A percentile compares a stretch with the other conserved stretches of the same genome.
Evolutionary conservation across 306 rosid species (phyloP).

Genomic region (Inga leiocalycina): DNA sequence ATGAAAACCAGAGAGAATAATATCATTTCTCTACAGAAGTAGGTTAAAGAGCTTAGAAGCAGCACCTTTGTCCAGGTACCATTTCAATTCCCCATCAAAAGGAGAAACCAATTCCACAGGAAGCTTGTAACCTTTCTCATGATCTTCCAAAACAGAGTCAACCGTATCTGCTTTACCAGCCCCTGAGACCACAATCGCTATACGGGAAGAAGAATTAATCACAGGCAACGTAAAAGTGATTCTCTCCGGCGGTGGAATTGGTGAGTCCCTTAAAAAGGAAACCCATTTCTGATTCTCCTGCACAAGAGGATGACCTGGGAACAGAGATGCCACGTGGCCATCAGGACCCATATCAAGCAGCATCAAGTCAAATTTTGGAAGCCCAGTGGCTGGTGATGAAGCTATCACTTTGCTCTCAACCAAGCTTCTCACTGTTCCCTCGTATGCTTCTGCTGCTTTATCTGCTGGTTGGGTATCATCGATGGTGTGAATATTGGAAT

Average conservation of each 20-base stretch:
- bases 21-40: background rate
- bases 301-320: conserved; percentile 57
- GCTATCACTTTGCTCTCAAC: conserved; percentile 41
- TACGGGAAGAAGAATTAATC: conserved; percentile 56
- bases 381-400: conserved; percentile 42
- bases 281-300: conserved; percentile 66
- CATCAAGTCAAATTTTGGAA: conserved; percentile 71
- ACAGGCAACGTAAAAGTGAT: conserved; percentile 66
- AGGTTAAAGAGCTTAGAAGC: conserved; percentile 60
- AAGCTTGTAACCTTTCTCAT: conserved; percentile 37
- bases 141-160: conserved; percentile 45
- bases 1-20: background rate
- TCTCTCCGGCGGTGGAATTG: conserved; percentile 69
- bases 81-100: conserved; percentile 49
- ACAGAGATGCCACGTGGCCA: conserved; percentile 72
- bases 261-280: conserved; percentile 54
- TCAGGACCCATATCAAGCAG: conserved; percentile 76
- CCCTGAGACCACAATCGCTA: conserved; percentile 61
- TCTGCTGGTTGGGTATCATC: conserved; percentile 57
- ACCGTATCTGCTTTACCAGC: conserved; percentile 53
- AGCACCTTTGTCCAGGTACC: conserved; percentile 74
- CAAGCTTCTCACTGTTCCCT: conserved; percentile 48
- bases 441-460: conserved; percentile 68
- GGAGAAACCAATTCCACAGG: conserved; percentile 63
- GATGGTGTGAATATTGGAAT: conserved; percentile 54